phyloP scores from a whole-genome alignment of 108 stramenopile genomes.

The Skeletonema grethae region DNA sequence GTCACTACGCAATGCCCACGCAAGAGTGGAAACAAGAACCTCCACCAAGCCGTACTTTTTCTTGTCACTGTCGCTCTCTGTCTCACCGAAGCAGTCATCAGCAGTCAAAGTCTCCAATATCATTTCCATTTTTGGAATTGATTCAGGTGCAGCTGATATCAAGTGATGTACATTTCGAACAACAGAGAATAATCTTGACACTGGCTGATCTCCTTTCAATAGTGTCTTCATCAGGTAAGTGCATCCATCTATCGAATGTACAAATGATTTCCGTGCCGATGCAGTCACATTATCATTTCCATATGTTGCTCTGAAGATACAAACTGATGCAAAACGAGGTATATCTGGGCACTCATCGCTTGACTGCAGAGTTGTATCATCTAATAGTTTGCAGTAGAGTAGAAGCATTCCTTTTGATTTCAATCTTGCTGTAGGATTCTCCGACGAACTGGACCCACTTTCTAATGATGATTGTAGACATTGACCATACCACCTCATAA shows the following conservation, averaged over 20 bases:
- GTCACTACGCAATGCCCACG: conserved; percentile 38
- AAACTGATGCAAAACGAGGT: conserved; percentile 62
- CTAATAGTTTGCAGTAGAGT: conserved; percentile 27
- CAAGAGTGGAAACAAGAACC: conserved; percentile 32
- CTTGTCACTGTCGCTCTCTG: conserved; percentile 3
- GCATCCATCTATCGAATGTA: conserved; percentile 49
- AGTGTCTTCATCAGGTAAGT: conserved; percentile 40
- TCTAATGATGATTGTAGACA: conserved; percentile 5
- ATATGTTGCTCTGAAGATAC: conserved; percentile 68
- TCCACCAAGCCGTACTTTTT: conserved; percentile 39
- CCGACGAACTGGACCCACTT: conserved; percentile 44
- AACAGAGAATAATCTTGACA: conserved; percentile 52
- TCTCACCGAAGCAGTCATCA: neutral
- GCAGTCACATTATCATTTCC: conserved; percentile 42
- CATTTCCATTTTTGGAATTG: conserved; percentile 37
- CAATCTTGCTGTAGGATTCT: conserved; percentile 26
- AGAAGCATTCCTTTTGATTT: conserved; percentile 33
- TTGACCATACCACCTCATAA: conserved; percentile 35
- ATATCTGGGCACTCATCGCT: conserved; percentile 28
- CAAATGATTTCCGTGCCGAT: conserved; percentile 32
- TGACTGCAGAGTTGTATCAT: conserved; percentile 3
- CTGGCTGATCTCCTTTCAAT: conserved; percentile 30
- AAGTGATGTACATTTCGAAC: conserved; percentile 69
- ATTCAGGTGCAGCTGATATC: conserved; percentile 51
- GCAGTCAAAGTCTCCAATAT: conserved; percentile 21